Base-by-base conservation (phyloP, 2,329 filamentous ascomycete species). In the Penicillium sp. region DNA sequence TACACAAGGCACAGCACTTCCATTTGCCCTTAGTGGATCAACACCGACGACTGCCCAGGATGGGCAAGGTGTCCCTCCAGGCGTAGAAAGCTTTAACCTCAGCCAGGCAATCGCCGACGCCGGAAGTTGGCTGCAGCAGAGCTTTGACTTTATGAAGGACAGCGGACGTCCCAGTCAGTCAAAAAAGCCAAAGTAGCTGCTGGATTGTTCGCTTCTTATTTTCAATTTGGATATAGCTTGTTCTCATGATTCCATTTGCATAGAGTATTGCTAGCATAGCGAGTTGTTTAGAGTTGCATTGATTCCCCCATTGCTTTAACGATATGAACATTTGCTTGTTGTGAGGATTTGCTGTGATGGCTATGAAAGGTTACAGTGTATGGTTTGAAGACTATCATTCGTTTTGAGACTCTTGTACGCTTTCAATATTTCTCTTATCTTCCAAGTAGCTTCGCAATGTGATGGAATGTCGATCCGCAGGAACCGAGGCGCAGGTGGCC, bases 31-130 rank as follows among this genome's bases (percentile, higher is more conserved):
- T 8, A 70, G 71, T 7, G 74, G 70, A 7, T 74, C 76, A 8
- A 75, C 73, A 4, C 70, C 70, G 1, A 65, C 67, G 13, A 75
- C 71, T 7, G 70, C 64, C 11, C 75, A 76, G 55, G 75, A 78
- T 58, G 74, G 75, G 4, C 77, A 79, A 64, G 71, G 71, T 19
- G 65, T 57, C 26, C 45, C 64, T 38, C 60, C 66, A 49, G 72
- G 70, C 42, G 59, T 65, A 11, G 75, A 79, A 10, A 73, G 70
- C n/a, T 80, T 81, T 54, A 75, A 80, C 58, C 71, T 80, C 5
- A 77, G 72, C 46, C 75, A 78, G 65, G 78, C 78, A 1, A 79
- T 81, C n/a, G 75, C 75, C 6, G 79, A 81, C 58, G 71, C 78
- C 10, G 79, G 79, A 5, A 80, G 77, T 62, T 81, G 78, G 71